Evolutionary conservation across 1,284 basidiomycete genomes (phyloP), one percentile per base, ranked within the genome.

Genomic region (Cutaneotrichosporon sp.): DNA sequence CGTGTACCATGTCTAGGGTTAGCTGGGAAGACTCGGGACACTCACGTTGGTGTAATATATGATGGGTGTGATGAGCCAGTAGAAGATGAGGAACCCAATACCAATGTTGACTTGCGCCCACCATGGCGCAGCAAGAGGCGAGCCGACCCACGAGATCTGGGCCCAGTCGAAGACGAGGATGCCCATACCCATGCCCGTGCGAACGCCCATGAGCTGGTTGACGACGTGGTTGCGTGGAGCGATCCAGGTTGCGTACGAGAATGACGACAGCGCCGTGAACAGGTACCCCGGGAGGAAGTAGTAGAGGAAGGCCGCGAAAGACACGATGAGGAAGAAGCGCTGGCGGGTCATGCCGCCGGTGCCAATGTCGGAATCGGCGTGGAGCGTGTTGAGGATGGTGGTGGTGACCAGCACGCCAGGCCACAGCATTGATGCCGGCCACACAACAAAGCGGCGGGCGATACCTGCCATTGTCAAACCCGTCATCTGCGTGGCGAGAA

Each of bases 391-490:
- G 73, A 99, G 83, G 55, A 95, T 82, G 16, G 95, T 95, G 68
- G 93, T 93, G 1, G 87, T 86, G 49, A 97, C 90, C 33, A 99
- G 83, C 74, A 95, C 94, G 75, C 91, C 88, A 0, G 97, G 97
- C 97, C 97, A 99, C 56, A 99, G 89, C 91, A 99, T 94, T 66
- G 89, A 90, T 2, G 95, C 94, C 0, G 97, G 97, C 89, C 89
- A 93, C 0, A 97, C 91, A n/a, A 78, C 71, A 31, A 75, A 74
- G 20, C 72, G 72, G 13, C 75, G 65, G 24, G 66, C 65, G 3
- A 79, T 53, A 1, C 95, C 95, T 0, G 95, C 92, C n/a, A 97
- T 83, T 27, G 91, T 89, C 70, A 97, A 93, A 1, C 95, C 95
- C 0, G 92, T 90, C 59, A 97, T 81, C 80, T 97, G 93, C 0